Conservation (phyloP, 1,284 basidiomycete genomes). For the Ganoderma leucocontextum region DNA sequence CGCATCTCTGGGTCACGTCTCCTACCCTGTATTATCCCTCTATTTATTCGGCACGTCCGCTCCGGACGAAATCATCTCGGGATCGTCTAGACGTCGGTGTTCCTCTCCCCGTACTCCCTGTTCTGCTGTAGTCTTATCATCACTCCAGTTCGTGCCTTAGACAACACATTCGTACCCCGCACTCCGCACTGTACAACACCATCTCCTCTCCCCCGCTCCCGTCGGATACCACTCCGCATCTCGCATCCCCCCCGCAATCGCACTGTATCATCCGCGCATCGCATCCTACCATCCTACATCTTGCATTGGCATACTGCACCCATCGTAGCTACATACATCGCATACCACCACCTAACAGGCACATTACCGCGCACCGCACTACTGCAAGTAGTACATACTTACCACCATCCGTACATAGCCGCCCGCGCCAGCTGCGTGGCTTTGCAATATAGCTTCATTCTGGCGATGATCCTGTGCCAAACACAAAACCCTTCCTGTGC, state of each 20-base stretch:
- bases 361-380: slow-evolving; percentile 7
- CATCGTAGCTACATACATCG: slow-evolving; percentile 2
- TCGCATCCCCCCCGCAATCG: neutral
- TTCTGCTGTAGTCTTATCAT: slow-evolving; percentile 21
- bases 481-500: slow-evolving; percentile 10
- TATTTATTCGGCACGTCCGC: slow-evolving; percentile 14
- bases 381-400: slow-evolving; percentile 12
- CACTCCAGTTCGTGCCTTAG: slow-evolving; percentile 19
- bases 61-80: slow-evolving; percentile 1
- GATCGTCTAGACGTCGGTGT: neutral
- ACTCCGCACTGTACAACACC: slow-evolving; percentile 31
- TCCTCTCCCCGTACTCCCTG: neutral
- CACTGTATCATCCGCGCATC: slow-evolving; percentile 21
- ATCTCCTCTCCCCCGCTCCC: slow-evolving; percentile 13
- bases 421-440: slow-evolving; percentile 21
- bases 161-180: slow-evolving; percentile 12
- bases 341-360: slow-evolving; percentile 10
- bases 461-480: slow-evolving; percentile 15
- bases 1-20: slow-evolving; percentile 1
- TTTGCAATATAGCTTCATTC: slow-evolving; percentile 18
- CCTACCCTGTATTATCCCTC: slow-evolving; percentile 12
- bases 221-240: neutral
- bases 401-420: slow-evolving; percentile 12
- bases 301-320: slow-evolving; percentile 13
- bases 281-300: neutral